Conservation (phyloP, 495 filamentous ascomycete species). For the Xanthoparmelia taractica region DNA sequence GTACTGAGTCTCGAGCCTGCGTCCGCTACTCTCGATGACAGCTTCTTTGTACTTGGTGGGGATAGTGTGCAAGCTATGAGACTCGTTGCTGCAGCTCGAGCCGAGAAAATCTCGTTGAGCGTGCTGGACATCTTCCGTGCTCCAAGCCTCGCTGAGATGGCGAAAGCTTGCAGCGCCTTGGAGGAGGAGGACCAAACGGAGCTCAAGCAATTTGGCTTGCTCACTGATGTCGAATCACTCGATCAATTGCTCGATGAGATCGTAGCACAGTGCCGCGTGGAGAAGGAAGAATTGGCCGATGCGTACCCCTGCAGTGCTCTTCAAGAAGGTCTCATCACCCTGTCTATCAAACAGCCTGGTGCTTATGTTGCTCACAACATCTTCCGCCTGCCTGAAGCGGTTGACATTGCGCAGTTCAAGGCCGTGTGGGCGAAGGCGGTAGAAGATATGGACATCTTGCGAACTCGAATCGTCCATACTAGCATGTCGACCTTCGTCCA, state of each 20-base stretch:
- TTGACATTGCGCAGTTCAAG: slow-evolving; percentile 45
- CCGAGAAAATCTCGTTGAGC: slow-evolving; percentile 27
- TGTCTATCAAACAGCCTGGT: slow-evolving; percentile 48
- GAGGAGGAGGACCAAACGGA: slow-evolving; percentile 13
- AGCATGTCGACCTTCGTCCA: slow-evolving; percentile 43
- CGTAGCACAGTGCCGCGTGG: slow-evolving; percentile 36
- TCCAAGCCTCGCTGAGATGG: slow-evolving; percentile 33
- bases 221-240: slow-evolving; percentile 29
- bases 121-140: slow-evolving; percentile 35
- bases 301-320: slow-evolving; percentile 63
- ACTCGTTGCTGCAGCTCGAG: slow-evolving; percentile 34
- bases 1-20: slow-evolving; percentile 26
- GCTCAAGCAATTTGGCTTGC: slow-evolving; percentile 40
- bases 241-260: slow-evolving; percentile 40
- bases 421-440: slow-evolving; percentile 46
- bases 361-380: slow-evolving; percentile 47
- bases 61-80: slow-evolving; percentile 50
- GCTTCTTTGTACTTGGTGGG: slow-evolving; percentile 48
- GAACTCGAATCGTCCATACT: slow-evolving; percentile 50
- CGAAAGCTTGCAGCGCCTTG: slow-evolving; percentile 11
- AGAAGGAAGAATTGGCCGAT: slow-evolving; percentile 40
- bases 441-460: slow-evolving; percentile 43
- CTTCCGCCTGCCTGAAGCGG: slow-evolving; percentile 36
- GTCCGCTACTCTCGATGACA: slow-evolving; percentile 34
- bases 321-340: slow-evolving; percentile 60